A percentile compares a stretch with the other conserved stretches of the same genome.
Conservation (phyloP, 371 early-diverging fungal genomes). For the Capillidium rhysosporum region DNA sequence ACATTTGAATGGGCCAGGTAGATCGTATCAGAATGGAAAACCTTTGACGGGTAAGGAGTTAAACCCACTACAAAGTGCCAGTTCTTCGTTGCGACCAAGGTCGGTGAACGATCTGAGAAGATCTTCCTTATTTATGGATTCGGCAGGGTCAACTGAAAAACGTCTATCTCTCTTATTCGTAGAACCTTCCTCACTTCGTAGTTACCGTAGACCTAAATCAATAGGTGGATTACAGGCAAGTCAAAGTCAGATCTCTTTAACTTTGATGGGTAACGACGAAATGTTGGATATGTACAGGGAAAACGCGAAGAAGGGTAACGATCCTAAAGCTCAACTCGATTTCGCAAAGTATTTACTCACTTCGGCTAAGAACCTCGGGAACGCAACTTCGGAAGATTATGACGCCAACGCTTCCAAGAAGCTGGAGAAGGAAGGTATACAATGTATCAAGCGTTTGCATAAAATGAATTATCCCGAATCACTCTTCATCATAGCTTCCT, state of each 20-base stretch:
- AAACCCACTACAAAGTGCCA: background rate
- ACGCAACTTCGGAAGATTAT: conserved; percentile 44
- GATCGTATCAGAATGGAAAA: no score
- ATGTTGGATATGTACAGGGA: conserved; percentile 52
- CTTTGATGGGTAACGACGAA: conserved; percentile 13
- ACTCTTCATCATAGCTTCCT: conserved; percentile 76
- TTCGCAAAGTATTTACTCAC: conserved; percentile 50
- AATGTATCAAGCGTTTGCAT: conserved; percentile 54
- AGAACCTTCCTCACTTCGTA: background rate
- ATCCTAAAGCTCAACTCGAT: conserved; percentile 55
- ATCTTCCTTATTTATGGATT: background rate
- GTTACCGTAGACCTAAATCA: no score
- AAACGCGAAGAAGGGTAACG: conserved; percentile 46
- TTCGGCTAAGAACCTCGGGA: conserved; percentile 20
- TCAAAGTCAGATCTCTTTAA: background rate
- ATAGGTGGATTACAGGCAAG: background rate
- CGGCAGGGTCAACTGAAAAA: background rate
- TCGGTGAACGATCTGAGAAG: background rate
- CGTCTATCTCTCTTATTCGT: conserved; percentile 1
- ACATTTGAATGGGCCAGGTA: no score
- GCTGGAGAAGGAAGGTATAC: conserved; percentile 46
- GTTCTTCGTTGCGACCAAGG: background rate
- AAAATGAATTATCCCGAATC: conserved; percentile 62
- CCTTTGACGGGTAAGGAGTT: no score
- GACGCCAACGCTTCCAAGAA: conserved; percentile 43